Percentiles rank a stretch among this genome's conserved stretches.
phyloP scores from a whole-genome alignment of 345 rosid species.

The Citrus mangshanensis region DNA sequence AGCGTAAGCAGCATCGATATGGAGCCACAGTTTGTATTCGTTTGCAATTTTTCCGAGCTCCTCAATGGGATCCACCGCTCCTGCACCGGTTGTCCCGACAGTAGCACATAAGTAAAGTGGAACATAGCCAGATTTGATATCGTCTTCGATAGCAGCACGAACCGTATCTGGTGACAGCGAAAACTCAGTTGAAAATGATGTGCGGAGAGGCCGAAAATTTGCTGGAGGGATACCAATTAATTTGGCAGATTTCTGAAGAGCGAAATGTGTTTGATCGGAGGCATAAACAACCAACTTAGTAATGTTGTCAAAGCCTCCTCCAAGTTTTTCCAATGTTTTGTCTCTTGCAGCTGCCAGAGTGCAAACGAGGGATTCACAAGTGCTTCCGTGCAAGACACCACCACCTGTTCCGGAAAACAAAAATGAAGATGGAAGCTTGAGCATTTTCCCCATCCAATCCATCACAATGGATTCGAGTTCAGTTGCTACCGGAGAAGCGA shows the following conservation, averaged over 20 bases:
- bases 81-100: constrained; percentile 20
- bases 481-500: constrained; percentile 34
- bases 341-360: constrained; percentile 36
- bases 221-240: constrained; percentile 14
- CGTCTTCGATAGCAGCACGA: neutral
- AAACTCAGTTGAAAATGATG: neutral
- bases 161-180: neutral
- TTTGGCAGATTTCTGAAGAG: constrained; percentile 23
- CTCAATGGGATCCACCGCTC: constrained; percentile 17
- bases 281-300: constrained; percentile 30
- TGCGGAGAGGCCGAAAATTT: neutral
- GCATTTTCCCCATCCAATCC: constrained; percentile 38
- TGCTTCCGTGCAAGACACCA: constrained; percentile 29
- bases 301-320: constrained; percentile 14
- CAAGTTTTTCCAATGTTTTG: neutral
- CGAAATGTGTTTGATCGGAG: constrained; percentile 33
- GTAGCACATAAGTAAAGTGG: constrained; percentile 32
- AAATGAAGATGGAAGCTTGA: constrained; percentile 26
- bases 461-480: constrained; percentile 36
- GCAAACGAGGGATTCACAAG: constrained; percentile 28
- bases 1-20: constrained; percentile 34
- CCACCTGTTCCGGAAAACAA: constrained; percentile 36
- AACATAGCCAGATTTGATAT: constrained; percentile 10
- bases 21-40: constrained; percentile 27
- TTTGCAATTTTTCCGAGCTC: constrained; percentile 15